Percentiles rank a stretch among this genome's conserved stretches.
Conservation (phyloP, 176 grass and related monocot genomes). For the Carex scoparia region DNA sequence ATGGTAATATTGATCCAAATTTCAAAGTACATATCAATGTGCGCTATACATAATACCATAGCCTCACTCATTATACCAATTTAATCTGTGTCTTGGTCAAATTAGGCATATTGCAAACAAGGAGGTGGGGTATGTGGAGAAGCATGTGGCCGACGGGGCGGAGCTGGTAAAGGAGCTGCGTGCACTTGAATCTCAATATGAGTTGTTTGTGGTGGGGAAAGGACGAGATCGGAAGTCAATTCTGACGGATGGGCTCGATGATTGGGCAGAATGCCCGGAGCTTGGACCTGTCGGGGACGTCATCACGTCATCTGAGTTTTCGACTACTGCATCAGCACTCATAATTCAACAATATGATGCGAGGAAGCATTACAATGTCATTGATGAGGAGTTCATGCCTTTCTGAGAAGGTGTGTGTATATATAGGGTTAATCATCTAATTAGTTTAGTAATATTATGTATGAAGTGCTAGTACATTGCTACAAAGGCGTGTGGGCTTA, state of each 20-base stretch:
- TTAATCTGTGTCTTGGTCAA: background rate
- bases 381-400: slow-evolving; percentile 83
- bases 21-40: no score
- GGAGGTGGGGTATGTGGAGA: slow-evolving; percentile 58
- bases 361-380: slow-evolving; percentile 75
- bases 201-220: slow-evolving; percentile 47
- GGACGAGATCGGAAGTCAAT: slow-evolving; percentile 45
- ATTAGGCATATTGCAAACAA: slow-evolving; percentile 19
- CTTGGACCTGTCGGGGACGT: slow-evolving; percentile 70
- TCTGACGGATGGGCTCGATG: slow-evolving; percentile 56
- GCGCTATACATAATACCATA: no score
- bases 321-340: slow-evolving; percentile 48
- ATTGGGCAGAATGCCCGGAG: slow-evolving; percentile 70
- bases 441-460: background rate
- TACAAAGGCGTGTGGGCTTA: no score
- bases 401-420: slow-evolving; percentile 12
- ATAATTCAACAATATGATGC: slow-evolving; percentile 74
- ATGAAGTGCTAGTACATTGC: no score
- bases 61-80: background rate
- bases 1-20: no score
- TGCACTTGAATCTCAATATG: slow-evolving; percentile 45
- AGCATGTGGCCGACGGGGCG: slow-evolving; percentile 57
- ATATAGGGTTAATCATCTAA: background rate
- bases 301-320: slow-evolving; percentile 57
- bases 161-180: slow-evolving; percentile 52